A percentile compares a stretch with the other conserved stretches of the same genome.
phyloP scores from a whole-genome alignment of 345 rosid species.

The Excoecaria cochinchinensis region DNA sequence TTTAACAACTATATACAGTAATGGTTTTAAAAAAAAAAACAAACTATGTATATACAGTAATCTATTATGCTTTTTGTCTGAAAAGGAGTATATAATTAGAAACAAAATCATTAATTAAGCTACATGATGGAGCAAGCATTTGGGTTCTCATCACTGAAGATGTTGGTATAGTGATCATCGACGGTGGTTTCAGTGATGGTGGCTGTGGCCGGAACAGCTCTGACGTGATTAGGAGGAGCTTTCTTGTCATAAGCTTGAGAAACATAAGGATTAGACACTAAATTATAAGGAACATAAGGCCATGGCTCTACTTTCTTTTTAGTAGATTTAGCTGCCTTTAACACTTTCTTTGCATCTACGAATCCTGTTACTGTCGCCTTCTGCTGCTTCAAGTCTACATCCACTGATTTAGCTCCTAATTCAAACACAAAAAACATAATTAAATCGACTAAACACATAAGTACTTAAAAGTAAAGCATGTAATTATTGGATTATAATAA shows the following conservation, averaged over 20 bases:
- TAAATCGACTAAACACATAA: not conserved
- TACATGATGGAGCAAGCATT: slow-evolving; percentile 78
- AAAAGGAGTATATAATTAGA: not conserved
- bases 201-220: slow-evolving; percentile 51
- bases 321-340: slow-evolving; percentile 72
- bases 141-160: slow-evolving; percentile 88
- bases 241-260: slow-evolving; percentile 91
- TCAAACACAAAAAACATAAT: too few species aligned
- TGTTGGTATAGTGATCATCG: slow-evolving; percentile 51
- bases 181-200: slow-evolving; percentile 54
- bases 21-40: too few species aligned
- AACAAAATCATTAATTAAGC: not conserved
- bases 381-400: slow-evolving; percentile 72
- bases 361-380: slow-evolving; percentile 75
- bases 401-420: slow-evolving; percentile 75
- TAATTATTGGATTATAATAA: too few species aligned
- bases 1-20: not conserved
- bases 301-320: slow-evolving; percentile 89
- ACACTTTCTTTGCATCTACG: slow-evolving; percentile 57
- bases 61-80: not conserved
- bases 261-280: slow-evolving; percentile 69
- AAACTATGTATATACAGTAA: too few species aligned
- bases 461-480: too few species aligned
- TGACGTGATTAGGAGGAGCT: slow-evolving; percentile 76
- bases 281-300: slow-evolving; percentile 81